These are phyloP conservation scores for Trichoderma endophyticum DNA, from an alignment of 2,329 filamentous ascomycete species.

Conservation along the genomic window DNA sequence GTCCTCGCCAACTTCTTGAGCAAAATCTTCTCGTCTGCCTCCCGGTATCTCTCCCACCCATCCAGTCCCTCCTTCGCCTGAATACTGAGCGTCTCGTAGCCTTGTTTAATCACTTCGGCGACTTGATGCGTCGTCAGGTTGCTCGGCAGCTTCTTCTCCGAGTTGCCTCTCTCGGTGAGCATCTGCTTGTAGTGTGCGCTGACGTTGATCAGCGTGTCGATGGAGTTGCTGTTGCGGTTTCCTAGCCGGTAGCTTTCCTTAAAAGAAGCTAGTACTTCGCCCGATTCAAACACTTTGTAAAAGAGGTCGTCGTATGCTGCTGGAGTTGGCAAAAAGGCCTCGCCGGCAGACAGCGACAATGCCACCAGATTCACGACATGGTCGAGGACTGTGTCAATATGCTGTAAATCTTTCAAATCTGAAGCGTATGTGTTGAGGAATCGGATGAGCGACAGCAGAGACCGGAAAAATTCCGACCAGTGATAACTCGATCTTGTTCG, in stretches of 20 bases:
- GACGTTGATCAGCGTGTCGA: constrained; percentile 79
- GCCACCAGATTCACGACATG: constrained; percentile 79
- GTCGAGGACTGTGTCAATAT: constrained; percentile 71
- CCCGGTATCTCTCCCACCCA: constrained; percentile 80
- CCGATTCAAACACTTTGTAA: constrained; percentile 94
- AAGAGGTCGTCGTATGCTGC: constrained; percentile 93
- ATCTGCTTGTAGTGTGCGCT: constrained; percentile 84
- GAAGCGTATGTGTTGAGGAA: constrained; percentile 85
- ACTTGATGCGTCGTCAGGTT: constrained; percentile 81
- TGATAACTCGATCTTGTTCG: constrained; percentile 83
- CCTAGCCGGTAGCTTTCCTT: constrained; percentile 68
- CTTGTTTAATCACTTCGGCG: constrained; percentile 87
- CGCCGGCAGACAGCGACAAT: constrained; percentile 79
- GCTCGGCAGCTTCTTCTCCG: constrained; percentile 48
- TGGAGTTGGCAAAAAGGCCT: constrained; percentile 84
- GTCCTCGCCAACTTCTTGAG: constrained; percentile 84
- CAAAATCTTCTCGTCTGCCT: constrained; percentile 78
- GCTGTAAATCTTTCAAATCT: constrained; percentile 67
- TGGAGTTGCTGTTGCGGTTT: constrained; percentile 63
- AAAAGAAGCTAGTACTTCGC: constrained; percentile 78
- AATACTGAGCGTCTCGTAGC: constrained; percentile 91
- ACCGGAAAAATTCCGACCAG: constrained; percentile 93
- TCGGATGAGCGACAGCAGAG: constrained; percentile 79
- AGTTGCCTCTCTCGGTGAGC: constrained; percentile 55
- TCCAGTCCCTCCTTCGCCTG: constrained; percentile 84